These are phyloP conservation scores for Hyphopichia burtonii DNA, from an alignment of 1,139 yeast species.

Conservation along the genomic window DNA sequence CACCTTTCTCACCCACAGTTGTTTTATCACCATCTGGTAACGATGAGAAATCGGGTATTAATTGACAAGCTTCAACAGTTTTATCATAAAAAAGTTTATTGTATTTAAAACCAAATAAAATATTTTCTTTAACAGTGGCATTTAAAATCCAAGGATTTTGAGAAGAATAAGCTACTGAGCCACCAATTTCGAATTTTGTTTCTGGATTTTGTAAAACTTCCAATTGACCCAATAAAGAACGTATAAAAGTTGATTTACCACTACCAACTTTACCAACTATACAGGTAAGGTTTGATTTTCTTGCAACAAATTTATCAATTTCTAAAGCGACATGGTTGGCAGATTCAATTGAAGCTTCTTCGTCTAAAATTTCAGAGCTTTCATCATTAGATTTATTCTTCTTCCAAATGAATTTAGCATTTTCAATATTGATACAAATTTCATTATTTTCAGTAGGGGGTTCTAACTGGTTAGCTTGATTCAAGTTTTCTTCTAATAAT, in stretches of 20 bases:
- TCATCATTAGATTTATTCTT: constrained; percentile 15
- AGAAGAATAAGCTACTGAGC: constrained; percentile 25
- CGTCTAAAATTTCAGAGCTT: constrained; percentile 21
- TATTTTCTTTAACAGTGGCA: constrained; percentile 28
- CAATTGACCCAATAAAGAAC: constrained; percentile 23
- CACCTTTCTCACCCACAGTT: constrained; percentile 32
- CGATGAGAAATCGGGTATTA: constrained; percentile 20
- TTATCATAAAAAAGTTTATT: constrained; percentile 19
- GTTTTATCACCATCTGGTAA: constrained; percentile 31
- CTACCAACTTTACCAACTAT: constrained; percentile 29
- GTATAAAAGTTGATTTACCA: constrained; percentile 27
- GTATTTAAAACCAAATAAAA: constrained; percentile 31
- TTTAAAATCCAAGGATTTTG: constrained; percentile 33
- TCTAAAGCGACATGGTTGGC: constrained; percentile 15
- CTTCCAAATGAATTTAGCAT: constrained; percentile 25
- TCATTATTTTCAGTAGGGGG: constrained; percentile 5
- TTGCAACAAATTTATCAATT: constrained; percentile 20
- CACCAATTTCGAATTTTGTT: constrained; percentile 14
- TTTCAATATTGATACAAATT: constrained; percentile 14
- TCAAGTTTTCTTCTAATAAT: constrained; percentile 19
- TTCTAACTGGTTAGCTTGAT: constrained; percentile 6
- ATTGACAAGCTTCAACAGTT: constrained; percentile 28
- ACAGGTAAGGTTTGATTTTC: constrained; percentile 24
- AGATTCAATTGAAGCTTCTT: constrained; percentile 24
- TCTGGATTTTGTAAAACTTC: constrained; percentile 7